These are phyloP conservation scores for Trichoderma afroharzianum DNA, from an alignment of 2,329 filamentous ascomycete genomes.

Conservation along the genomic window DNA sequence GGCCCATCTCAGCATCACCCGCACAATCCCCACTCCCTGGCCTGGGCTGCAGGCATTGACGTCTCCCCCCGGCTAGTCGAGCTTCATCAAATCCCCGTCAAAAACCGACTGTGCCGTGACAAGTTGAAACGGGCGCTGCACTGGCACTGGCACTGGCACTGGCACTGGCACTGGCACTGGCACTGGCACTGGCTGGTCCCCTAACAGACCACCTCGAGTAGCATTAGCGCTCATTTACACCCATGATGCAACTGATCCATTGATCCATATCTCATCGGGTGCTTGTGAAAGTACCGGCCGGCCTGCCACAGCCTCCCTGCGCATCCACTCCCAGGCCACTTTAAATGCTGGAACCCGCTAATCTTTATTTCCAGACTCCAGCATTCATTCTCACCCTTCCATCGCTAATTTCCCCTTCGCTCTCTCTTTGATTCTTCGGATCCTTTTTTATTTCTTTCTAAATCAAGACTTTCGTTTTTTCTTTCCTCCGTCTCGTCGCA, in stretches of 20 bases:
- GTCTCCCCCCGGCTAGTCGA: background rate
- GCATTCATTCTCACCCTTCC: background rate
- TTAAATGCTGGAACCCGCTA: conserved; percentile 5
- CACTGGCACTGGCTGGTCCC: background rate
- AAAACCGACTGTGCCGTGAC: background rate
- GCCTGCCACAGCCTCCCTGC: background rate
- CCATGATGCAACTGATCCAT: background rate
- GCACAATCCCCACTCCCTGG: background rate
- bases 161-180: too few relatives aligned
- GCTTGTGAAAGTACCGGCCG: background rate
- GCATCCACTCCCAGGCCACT: background rate
- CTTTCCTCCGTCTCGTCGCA: background rate
- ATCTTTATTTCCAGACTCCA: conserved; percentile 7
- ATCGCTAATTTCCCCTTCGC: background rate
- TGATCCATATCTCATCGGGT: background rate
- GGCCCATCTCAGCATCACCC: background rate
- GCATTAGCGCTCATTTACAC: background rate
- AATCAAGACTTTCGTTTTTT: background rate
- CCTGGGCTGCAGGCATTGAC: background rate
- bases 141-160: background rate
- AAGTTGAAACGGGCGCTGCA: background rate
- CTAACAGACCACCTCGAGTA: background rate
- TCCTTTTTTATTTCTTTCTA: background rate
- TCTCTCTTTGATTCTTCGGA: background rate
- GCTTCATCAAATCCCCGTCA: background rate